A percentile compares a stretch with the other conserved stretches of the same genome.
Evolutionary conservation across 179 eudicot genomes (phyloP).

Genomic region (Drosera spatulata): DNA sequence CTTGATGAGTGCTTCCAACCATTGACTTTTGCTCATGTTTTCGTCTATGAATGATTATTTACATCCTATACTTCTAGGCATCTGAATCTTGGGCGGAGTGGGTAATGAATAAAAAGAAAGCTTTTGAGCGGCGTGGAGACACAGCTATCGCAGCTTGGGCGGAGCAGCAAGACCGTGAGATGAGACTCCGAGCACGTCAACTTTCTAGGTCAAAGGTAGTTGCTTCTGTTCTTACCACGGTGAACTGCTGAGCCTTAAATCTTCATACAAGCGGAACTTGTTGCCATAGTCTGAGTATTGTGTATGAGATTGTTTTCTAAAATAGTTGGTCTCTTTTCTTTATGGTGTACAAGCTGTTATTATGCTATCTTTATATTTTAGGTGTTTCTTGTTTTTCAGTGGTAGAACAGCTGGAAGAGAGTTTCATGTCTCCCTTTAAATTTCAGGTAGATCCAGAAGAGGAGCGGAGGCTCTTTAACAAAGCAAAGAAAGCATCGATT

Average conservation of each 20-base stretch:
- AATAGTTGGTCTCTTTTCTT: no score
- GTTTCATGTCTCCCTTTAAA: not conserved
- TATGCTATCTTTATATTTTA: no score
- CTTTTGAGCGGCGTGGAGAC: constrained; percentile 93
- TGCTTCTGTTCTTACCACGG: not conserved
- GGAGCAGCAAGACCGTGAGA: constrained; percentile 94
- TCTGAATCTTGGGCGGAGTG: constrained; percentile 98
- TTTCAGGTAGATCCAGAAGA: constrained; percentile 89
- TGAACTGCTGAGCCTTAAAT: no score
- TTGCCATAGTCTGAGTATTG: no score
- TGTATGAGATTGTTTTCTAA: no score
- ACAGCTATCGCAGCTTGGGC: constrained; percentile 99
- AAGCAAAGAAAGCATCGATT: constrained; percentile 70
- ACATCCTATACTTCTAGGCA: constrained; percentile 36
- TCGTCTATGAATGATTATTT: not conserved
- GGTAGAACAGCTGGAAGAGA: not conserved
- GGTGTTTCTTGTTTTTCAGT: no score
- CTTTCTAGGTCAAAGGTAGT: constrained; percentile 86
- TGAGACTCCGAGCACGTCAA: constrained; percentile 69
- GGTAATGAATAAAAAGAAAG: constrained; percentile 84
- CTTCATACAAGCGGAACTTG: no score
- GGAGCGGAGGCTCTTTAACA: constrained; percentile 70
- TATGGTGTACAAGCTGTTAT: no score
- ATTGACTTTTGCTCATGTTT: no score
- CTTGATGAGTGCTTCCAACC: no score